phyloP scores from a whole-genome alignment of 257 asterid genomes.

The Primulina tabacum region DNA sequence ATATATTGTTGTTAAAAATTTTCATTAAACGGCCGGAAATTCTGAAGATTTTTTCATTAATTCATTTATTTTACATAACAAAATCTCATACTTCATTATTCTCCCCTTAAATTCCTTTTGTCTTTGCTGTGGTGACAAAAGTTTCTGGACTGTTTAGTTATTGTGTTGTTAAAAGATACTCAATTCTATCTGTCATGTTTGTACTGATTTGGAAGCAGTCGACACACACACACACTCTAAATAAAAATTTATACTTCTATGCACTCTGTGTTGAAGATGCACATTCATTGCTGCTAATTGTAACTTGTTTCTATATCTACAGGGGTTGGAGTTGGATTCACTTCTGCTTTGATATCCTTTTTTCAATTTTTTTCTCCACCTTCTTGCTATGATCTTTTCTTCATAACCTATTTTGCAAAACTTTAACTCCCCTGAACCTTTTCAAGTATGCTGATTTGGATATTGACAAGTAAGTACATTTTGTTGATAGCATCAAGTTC shows the following conservation, averaged over 20 bases:
- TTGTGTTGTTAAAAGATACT: too few relatives aligned
- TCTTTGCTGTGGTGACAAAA: neutral
- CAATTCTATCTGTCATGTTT: too few relatives aligned
- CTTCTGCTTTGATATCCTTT: slow-evolving; percentile 96
- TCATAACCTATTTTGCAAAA: slow-evolving; percentile 30
- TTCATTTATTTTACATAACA: neutral
- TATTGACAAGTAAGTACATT: slow-evolving; percentile 78
- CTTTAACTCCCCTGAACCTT: slow-evolving; percentile 77
- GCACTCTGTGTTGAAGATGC: neutral
- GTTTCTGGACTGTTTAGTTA: neutral
- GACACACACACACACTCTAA: too few relatives aligned
- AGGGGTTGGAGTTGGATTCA: slow-evolving; percentile 99
- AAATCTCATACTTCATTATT: neutral
- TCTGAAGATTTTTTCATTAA: neutral
- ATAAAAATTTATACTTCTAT: neutral
- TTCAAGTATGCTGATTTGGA: slow-evolving; percentile 98
- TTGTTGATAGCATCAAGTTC: slow-evolving; percentile 13
- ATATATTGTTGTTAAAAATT: neutral
- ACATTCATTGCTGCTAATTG: slow-evolving; percentile 19
- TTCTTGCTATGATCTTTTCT: slow-evolving; percentile 25
- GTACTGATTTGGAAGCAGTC: too few relatives aligned
- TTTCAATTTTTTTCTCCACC: slow-evolving; percentile 23
- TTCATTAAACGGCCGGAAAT: slow-evolving; percentile 8
- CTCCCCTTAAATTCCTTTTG: neutral
- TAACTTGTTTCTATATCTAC: slow-evolving; percentile 33